Evolutionary conservation across 257 asterid genomes (phyloP), one percentile per base, ranked within the genome.

Genomic region (Plantago ovata): DNA sequence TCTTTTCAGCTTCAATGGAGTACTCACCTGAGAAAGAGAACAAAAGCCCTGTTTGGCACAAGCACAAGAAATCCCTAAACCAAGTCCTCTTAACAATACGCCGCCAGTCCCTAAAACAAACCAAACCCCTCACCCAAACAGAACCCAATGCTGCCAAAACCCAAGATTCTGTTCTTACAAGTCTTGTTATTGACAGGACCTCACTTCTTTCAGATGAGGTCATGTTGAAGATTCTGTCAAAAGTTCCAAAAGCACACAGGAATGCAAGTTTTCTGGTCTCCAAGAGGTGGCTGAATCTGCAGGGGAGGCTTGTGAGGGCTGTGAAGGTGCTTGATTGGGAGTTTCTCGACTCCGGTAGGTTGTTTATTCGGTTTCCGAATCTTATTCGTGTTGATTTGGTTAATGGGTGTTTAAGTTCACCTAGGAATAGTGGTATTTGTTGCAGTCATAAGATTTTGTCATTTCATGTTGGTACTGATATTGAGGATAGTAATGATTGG

Each of bases 301-400:
- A 86, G 60, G 97, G 97, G 28, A 83, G 97, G 58, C 86, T 89
- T 0, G 82, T 82, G 9, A 75, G 87, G 52, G 82, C 95, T 28
- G 21, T 87, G 18, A 87, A 82, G 83, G 72, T 90, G 62, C 84
- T 87, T 18, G 91, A 79, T 51, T 87, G 98, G 96, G 83, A 82
- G 8, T 87, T 90, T 66, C 83, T 90, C 2, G 60, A 74, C 13
- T 75, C 90, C 1, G 91, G 96, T 53, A 73, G 98, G 53, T 57
- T 87, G 66, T 73, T 90, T 58, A 9, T 62, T 19, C 74, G 98
- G 57, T 90, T 90, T 45, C 98, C 98, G 1, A 90, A 87, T 76
- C 87, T 87, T 22, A 62, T 61, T 36, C 76, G 67, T 41, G 75
- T 87, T 38, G 95, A 87, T 79, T 69, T 87, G 54, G 78, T 81